Conservation (phyloP, 1,139 yeast species). For the Wickerhamomyces sp. region DNA sequence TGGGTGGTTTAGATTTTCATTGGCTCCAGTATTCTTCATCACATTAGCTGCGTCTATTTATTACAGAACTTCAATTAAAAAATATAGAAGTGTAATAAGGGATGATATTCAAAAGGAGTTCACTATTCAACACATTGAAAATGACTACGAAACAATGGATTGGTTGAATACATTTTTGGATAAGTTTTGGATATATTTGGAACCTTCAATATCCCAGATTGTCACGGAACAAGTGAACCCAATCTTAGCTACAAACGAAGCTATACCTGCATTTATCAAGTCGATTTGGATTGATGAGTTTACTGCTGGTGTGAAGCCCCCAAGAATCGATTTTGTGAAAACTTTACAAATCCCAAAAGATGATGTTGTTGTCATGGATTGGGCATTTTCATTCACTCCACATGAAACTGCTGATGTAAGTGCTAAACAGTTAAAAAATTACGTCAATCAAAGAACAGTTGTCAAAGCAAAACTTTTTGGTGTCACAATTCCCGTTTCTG, state of each 20-base stretch:
- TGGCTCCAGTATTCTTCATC: constrained; percentile 78
- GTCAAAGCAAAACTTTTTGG: constrained; percentile 69
- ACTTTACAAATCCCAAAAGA: constrained; percentile 83
- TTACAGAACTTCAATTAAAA: constrained; percentile 80
- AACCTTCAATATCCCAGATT: constrained; percentile 85
- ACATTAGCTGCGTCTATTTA: constrained; percentile 55
- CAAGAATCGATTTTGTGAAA: constrained; percentile 84
- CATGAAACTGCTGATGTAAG: constrained; percentile 80
- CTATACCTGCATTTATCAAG: constrained; percentile 81
- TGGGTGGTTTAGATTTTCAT: constrained; percentile 72
- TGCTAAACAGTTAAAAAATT: constrained; percentile 74
- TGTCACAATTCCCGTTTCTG: constrained; percentile 55
- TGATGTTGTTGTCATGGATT: constrained; percentile 95
- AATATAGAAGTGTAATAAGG: constrained; percentile 68
- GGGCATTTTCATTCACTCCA: constrained; percentile 90
- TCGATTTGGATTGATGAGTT: constrained; percentile 82
- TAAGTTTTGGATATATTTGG: constrained; percentile 87
- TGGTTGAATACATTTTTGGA: constrained; percentile 88
- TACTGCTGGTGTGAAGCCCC: constrained; percentile 93
- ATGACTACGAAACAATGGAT: constrained; percentile 89
- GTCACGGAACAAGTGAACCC: constrained; percentile 85
- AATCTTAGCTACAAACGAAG: constrained; percentile 61
- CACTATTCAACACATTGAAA: constrained; percentile 73
- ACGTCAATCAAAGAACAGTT: constrained; percentile 75
- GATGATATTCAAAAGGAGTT: constrained; percentile 84